Conservation (phyloP, 1,284 basidiomycete genomes). For the Ustilago bromivora region DNA sequence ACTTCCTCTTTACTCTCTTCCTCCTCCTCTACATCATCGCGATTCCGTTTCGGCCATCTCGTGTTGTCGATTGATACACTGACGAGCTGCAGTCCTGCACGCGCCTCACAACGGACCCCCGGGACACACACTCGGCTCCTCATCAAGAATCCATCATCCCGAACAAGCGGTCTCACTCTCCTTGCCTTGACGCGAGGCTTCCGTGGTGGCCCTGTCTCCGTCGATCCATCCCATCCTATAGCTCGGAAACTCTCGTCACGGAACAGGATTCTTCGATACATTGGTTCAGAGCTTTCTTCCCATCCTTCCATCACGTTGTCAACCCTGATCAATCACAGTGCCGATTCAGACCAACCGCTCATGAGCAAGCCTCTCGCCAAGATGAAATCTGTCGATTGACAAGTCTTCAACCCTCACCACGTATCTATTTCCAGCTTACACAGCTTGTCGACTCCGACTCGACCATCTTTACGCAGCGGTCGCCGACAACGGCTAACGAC, state of each 20-base stretch:
- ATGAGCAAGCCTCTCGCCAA: not conserved
- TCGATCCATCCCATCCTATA: slow-evolving; percentile 3
- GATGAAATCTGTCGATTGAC: slow-evolving; percentile 12
- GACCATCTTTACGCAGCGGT: not conserved
- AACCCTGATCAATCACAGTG: not conserved
- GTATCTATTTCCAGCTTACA: not conserved
- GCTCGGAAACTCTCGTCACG: not conserved
- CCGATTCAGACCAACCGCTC: not conserved
- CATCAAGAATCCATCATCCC: not conserved
- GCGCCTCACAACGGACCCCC: slow-evolving; percentile 4
- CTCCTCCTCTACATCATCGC: not conserved
- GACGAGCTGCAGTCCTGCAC: not conserved
- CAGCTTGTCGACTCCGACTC: not conserved
- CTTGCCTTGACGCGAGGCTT: not conserved
- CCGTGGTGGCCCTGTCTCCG: not conserved
- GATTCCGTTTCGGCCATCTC: not conserved
- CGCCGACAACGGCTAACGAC: not conserved
- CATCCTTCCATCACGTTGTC: not conserved
- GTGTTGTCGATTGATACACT: not conserved
- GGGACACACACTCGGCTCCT: not conserved
- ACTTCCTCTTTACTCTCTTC: not conserved
- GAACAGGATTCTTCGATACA: not conserved
- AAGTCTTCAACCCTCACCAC: not conserved
- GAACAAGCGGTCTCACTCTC: not conserved
- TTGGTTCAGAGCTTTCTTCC: not conserved